phyloP scores from a whole-genome alignment of 1,284 basidiomycete species.

The Peniophora sp. region DNA sequence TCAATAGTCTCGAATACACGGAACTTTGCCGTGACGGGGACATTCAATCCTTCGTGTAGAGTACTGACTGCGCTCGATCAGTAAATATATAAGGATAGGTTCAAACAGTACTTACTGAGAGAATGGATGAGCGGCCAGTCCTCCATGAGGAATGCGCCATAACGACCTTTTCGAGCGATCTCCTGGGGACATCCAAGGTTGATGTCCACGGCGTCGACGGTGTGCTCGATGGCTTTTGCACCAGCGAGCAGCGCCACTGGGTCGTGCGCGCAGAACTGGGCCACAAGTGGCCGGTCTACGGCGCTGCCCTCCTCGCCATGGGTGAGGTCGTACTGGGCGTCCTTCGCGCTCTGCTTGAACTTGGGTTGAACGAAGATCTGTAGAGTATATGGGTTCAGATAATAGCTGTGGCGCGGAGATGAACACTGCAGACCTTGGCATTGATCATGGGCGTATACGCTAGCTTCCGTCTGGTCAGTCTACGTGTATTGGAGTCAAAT shows the following conservation, averaged over 20 bases:
- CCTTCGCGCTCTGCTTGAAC: slow-evolving; percentile 32
- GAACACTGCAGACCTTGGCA: slow-evolving; percentile 52
- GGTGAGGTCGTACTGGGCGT: slow-evolving; percentile 63
- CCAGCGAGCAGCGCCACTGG: slow-evolving; percentile 71
- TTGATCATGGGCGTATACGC: slow-evolving; percentile 98
- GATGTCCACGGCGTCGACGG: slow-evolving; percentile 90
- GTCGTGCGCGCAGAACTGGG: slow-evolving; percentile 93
- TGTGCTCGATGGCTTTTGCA: slow-evolving; percentile 64
- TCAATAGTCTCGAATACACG: slow-evolving; percentile 82
- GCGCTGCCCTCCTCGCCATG: slow-evolving; percentile 61
- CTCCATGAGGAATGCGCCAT: slow-evolving; percentile 90
- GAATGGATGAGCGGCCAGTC: slow-evolving; percentile 85
- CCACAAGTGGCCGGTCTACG: slow-evolving; percentile 78
- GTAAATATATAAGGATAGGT: background rate
- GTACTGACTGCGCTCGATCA: slow-evolving; percentile 55
- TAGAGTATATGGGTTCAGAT: background rate
- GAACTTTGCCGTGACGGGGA: slow-evolving; percentile 96
- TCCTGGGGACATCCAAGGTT: slow-evolving; percentile 97
- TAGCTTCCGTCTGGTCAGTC: slow-evolving; percentile 36
- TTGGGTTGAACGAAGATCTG: slow-evolving; percentile 47
- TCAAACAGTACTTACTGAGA: slow-evolving; percentile 52
- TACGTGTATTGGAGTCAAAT: background rate
- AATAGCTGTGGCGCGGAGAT: background rate
- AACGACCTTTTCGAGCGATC: slow-evolving; percentile 82
- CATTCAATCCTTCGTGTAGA: slow-evolving; percentile 73